Conservation (phyloP, 257 asterid species). For the Nicotiana tomentosiformis region DNA sequence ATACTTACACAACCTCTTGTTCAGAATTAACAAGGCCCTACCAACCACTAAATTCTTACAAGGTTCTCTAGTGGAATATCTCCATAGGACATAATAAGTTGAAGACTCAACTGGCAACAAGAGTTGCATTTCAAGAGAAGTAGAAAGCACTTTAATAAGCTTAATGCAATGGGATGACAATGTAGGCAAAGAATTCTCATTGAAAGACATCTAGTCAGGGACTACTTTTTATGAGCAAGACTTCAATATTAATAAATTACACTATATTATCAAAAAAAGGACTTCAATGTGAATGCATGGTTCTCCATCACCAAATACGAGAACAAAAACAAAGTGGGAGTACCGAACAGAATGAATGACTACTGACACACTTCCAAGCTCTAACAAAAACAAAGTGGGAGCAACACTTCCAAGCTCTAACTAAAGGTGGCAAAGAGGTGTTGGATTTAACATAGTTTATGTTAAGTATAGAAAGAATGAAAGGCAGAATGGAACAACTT, state of each 20-base stretch:
- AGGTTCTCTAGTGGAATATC: background rate
- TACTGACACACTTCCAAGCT: no score
- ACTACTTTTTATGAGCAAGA: background rate
- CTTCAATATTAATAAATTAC: background rate
- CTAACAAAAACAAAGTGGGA: background rate
- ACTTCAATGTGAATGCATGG: background rate
- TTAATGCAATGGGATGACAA: background rate
- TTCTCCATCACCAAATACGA: background rate
- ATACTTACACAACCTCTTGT: background rate
- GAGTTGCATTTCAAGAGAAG: background rate
- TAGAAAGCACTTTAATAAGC: background rate
- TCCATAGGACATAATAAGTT: background rate
- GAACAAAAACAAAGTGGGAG: background rate
- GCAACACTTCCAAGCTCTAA: background rate
- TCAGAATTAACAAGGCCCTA: background rate
- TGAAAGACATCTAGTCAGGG: background rate
- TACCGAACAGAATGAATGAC: background rate
- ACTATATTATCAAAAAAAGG: no score
- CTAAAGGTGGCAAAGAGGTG: background rate
- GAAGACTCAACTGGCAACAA: background rate
- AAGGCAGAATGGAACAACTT: background rate
- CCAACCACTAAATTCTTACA: background rate
- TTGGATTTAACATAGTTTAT: background rate
- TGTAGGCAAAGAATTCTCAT: background rate
- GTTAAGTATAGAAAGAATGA: background rate